Evolutionary conservation across 306 rosid genomes (phyloP).

Genomic region (Cucurbita ficifolia): DNA sequence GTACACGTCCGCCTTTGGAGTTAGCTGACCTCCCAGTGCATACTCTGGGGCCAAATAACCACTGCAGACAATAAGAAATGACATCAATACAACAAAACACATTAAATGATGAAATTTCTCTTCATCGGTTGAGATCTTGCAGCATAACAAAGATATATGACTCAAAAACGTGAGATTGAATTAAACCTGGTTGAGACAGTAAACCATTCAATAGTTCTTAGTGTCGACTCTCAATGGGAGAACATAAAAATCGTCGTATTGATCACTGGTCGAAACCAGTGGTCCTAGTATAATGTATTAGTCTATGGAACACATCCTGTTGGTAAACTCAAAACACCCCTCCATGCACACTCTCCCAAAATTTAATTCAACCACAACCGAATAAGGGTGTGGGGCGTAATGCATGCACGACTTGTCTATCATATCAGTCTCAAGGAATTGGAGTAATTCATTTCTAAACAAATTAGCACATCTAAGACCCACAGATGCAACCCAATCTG

Average conservation of each 20-base stretch:
- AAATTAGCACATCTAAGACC: no score
- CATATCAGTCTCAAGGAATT: no score
- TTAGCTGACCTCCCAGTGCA: slow-evolving; percentile 87
- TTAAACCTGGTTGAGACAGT: not conserved
- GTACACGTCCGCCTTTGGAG: slow-evolving; percentile 76
- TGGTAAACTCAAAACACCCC: not conserved
- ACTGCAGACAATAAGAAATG: slow-evolving; percentile 25
- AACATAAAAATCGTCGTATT: not conserved
- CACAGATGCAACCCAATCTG: no score
- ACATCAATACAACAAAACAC: not conserved
- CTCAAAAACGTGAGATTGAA: not conserved
- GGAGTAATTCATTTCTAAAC: no score
- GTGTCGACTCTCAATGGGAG: not conserved
- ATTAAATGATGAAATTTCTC: not conserved
- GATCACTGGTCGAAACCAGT: not conserved
- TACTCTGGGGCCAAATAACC: slow-evolving; percentile 98
- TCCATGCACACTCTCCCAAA: no score
- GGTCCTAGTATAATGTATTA: not conserved
- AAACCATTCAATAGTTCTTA: not conserved
- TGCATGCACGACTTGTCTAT: no score
- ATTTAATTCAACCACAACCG: no score
- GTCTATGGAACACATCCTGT: not conserved
- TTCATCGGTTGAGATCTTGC: not conserved
- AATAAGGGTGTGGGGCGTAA: no score
- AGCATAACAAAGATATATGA: not conserved